These are phyloP conservation scores for Corynascus novoguineensis DNA, from an alignment of 495 filamentous ascomycete genomes.

Conservation along the genomic window DNA sequence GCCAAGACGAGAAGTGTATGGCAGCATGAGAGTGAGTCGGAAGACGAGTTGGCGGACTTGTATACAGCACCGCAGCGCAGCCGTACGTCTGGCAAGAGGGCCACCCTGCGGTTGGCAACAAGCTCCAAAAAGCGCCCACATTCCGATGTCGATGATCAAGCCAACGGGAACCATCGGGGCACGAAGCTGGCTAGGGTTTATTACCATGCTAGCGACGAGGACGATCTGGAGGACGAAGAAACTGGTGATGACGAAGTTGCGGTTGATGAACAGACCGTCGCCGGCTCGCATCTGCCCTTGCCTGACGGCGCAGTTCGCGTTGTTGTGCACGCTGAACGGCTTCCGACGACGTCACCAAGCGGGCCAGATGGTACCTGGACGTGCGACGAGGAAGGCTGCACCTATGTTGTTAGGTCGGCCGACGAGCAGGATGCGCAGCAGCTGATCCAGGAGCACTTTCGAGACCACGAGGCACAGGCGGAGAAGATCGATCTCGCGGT, in stretches of 20 bases:
- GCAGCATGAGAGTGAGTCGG: constrained; percentile 6
- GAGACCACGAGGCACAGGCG: constrained; percentile 57
- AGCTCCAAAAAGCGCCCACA: constrained; percentile 35
- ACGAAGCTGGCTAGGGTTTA: constrained; percentile 29
- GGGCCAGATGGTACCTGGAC: constrained; percentile 62
- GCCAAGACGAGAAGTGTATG: constrained; percentile 10
- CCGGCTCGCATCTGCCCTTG: constrained; percentile 10
- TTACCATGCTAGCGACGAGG: constrained; percentile 29
- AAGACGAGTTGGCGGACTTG: constrained; percentile 10
- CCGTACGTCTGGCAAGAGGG: constrained; percentile 31
- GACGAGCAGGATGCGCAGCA: constrained; percentile 52
- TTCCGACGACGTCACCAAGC: constrained; percentile 42
- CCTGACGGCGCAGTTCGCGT: constrained; percentile 29
- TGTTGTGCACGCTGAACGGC: constrained; percentile 39
- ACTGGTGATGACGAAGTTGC: constrained; percentile 35
- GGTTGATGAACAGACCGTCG: constrained; percentile 8
- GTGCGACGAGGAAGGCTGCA: constrained; percentile 65
- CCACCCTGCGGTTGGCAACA: constrained; percentile 27
- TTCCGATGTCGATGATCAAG: constrained; percentile 33
- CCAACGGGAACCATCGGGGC: constrained; percentile 19
- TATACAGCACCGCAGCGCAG: constrained; percentile 12
- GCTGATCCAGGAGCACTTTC: constrained; percentile 58
- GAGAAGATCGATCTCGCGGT: constrained; percentile 53
- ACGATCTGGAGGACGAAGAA: constrained; percentile 34
- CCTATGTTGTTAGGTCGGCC: constrained; percentile 54